Conservation (phyloP, 176 grass and related monocot species). For the sorghum (Sorghum bicolor) region Sorghum_bicolor_NCBIv3 NC_012870.2:65210501-65211000, state of each 20-base stretch:
- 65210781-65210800: not conserved
- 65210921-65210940: not conserved
- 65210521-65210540: not conserved
- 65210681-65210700: not conserved
- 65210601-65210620: not conserved
- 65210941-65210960: not conserved
- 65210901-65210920: not conserved
- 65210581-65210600: conserved; percentile 12
- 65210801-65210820: not conserved
- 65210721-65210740: not conserved
- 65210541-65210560: conserved; percentile 18
- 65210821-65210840: not conserved
- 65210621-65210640: not conserved
- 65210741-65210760: not conserved
- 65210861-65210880: not conserved
- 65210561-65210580: not conserved
- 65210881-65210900: not conserved
- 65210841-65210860: not conserved
- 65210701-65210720: not conserved
- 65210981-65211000: not conserved
- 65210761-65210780: not conserved
- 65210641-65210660: not conserved
- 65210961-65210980: not conserved
- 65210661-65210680: not conserved
- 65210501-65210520: not conserved